Evolutionary conservation across 140 eudicot species (phyloP).

Genomic region (Ambrosia hybrid): DNA sequence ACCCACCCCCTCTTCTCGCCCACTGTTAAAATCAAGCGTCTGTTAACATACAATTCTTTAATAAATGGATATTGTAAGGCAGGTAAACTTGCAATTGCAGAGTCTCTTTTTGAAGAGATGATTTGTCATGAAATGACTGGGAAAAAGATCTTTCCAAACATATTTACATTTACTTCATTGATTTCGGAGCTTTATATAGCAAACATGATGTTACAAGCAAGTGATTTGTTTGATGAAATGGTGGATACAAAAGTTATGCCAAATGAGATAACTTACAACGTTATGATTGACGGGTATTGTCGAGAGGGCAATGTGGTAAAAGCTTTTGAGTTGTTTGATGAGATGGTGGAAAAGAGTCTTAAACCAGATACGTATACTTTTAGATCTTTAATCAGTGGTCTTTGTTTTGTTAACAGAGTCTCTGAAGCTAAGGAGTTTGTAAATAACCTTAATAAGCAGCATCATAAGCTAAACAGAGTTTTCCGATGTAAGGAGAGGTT

Average conservation of each 20-base stretch:
- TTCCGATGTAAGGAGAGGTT: too few species aligned
- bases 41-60: constrained; percentile 60
- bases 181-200: constrained; percentile 66
- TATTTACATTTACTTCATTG: constrained; percentile 64
- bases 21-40: too few species aligned
- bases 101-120: constrained; percentile 54
- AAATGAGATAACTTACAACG: constrained; percentile 80
- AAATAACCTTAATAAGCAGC: constrained; percentile 55
- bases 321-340: constrained; percentile 66
- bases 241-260: constrained; percentile 51
- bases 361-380: constrained; percentile 81
- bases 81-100: constrained; percentile 56
- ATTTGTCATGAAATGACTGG: constrained; percentile 71
- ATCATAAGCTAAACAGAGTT: constrained; percentile 44
- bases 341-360: constrained; percentile 71
- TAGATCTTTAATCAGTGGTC: constrained; percentile 80
- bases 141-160: constrained; percentile 70
- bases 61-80: constrained; percentile 67
- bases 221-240: constrained; percentile 64
- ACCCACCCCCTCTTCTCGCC: too few species aligned
- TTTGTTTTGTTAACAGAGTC: constrained; percentile 57
- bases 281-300: constrained; percentile 77
- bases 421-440: constrained; percentile 75
- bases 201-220: constrained; percentile 63
- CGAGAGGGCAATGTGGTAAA: constrained; percentile 49